These are phyloP conservation scores for Prunus kanzakura DNA, from an alignment of 306 rosid genomes.

Conservation along the genomic window DNA sequence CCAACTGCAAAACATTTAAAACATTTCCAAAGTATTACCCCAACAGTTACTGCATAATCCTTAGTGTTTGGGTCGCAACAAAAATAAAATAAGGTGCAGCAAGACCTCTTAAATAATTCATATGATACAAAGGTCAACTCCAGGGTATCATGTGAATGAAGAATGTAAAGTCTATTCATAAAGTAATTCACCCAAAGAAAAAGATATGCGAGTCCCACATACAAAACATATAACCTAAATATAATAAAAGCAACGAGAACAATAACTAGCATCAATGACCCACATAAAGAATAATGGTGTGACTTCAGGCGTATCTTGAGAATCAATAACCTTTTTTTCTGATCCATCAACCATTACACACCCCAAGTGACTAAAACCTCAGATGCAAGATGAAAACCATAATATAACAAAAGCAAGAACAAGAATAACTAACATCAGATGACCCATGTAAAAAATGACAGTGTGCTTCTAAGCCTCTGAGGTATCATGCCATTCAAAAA, in stretches of 20 bases:
- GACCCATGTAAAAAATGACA: background rate
- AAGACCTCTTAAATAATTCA: background rate
- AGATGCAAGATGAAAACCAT: background rate
- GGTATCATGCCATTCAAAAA: background rate
- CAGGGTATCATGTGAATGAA: background rate
- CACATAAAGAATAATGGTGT: background rate
- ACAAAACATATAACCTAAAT: background rate
- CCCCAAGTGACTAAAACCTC: background rate
- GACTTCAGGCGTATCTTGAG: background rate
- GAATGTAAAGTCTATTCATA: background rate
- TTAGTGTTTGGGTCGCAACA: conserved; percentile 13
- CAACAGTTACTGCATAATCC: conserved; percentile 15
- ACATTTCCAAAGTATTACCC: conserved; percentile 20
- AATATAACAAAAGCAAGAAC: background rate
- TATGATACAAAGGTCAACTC: no score
- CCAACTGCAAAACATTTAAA: conserved; percentile 56
- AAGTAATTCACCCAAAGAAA: background rate
- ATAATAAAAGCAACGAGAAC: background rate
- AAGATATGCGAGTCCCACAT: background rate
- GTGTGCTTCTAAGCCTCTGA: background rate
- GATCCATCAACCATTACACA: background rate
- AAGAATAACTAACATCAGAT: background rate
- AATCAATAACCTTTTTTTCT: background rate
- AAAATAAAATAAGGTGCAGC: background rate
- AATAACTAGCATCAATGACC: background rate